A percentile compares a stretch with the other conserved stretches of the same genome.
phyloP scores from a whole-genome alignment of 2,329 filamentous ascomycete genomes.

The Paracoccidioides lutzii region DNA sequence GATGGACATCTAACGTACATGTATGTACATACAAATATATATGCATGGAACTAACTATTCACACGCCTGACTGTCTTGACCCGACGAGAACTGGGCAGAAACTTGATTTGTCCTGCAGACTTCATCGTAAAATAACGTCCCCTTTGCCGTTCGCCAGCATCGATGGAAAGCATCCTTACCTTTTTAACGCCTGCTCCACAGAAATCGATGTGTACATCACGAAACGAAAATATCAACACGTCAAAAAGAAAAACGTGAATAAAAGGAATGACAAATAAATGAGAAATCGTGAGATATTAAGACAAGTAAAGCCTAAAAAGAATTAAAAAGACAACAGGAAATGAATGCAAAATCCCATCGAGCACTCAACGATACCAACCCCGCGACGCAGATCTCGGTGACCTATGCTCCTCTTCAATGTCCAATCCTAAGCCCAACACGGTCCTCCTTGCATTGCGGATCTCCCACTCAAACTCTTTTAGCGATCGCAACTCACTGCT shows the following conservation, averaged over 20 bases:
- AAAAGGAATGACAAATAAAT: background rate
- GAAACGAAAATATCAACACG: background rate
- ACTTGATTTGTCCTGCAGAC: background rate
- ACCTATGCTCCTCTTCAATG: conserved; percentile 11
- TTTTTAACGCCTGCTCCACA: background rate
- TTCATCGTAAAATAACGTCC: background rate
- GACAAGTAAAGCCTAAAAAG: too few species aligned
- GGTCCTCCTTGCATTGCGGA: conserved; percentile 49
- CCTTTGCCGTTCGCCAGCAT: background rate
- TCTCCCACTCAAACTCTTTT: conserved; percentile 89
- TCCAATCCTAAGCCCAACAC: conserved; percentile 11
- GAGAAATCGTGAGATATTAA: background rate
- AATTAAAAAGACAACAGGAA: background rate
- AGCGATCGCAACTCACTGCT: conserved; percentile 69
- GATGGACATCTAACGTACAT: background rate
- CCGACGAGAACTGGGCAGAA: background rate
- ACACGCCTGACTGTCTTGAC: background rate
- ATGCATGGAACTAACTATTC: background rate
- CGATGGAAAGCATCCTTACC: background rate
- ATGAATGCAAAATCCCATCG: background rate
- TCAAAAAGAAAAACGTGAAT: background rate
- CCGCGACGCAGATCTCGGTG: background rate
- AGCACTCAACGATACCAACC: background rate
- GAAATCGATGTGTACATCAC: background rate
- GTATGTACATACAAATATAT: background rate